A percentile compares a stretch with the other conserved stretches of the same genome.
Conservation (phyloP, 1,284 basidiomycete genomes). For the Leccinum pachyderme region DNA sequence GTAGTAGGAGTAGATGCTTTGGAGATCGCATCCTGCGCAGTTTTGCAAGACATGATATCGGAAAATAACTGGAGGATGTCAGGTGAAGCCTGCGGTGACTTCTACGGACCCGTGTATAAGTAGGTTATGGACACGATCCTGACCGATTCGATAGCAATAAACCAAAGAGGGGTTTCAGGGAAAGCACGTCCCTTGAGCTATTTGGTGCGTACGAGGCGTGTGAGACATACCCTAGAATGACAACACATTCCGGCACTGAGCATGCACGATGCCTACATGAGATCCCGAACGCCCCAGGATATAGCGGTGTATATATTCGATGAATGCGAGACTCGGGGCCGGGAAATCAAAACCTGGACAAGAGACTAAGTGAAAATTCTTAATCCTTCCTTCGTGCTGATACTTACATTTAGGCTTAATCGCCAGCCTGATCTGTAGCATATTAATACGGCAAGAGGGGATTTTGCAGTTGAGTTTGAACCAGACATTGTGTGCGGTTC, state of each 20-base stretch:
- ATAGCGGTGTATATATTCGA: background rate
- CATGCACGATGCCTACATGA: background rate
- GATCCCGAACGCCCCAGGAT: background rate
- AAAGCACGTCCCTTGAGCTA: background rate
- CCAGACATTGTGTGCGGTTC: background rate
- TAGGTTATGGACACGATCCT: conserved; percentile 7
- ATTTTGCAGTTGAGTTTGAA: background rate
- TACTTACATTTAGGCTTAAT: background rate
- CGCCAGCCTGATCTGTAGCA: background rate
- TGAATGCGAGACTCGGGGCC: background rate
- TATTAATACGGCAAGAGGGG: no score
- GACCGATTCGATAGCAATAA: background rate
- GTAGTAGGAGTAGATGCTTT: conserved; percentile 1
- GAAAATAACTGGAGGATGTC: background rate
- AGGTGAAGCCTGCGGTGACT: background rate
- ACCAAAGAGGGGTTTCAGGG: background rate
- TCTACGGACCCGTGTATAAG: conserved; percentile 11
- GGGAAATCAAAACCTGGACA: background rate
- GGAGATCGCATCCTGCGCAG: background rate
- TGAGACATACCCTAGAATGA: background rate
- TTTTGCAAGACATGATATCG: conserved; percentile 11
- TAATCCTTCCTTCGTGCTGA: background rate
- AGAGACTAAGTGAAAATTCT: background rate
- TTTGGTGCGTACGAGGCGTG: background rate
- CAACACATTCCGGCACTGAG: background rate